Percentiles rank a stretch among this genome's conserved stretches.
Evolutionary conservation across 2,329 filamentous ascomycete species (phyloP).

Genomic region (Calonectria hawksworthii): DNA sequence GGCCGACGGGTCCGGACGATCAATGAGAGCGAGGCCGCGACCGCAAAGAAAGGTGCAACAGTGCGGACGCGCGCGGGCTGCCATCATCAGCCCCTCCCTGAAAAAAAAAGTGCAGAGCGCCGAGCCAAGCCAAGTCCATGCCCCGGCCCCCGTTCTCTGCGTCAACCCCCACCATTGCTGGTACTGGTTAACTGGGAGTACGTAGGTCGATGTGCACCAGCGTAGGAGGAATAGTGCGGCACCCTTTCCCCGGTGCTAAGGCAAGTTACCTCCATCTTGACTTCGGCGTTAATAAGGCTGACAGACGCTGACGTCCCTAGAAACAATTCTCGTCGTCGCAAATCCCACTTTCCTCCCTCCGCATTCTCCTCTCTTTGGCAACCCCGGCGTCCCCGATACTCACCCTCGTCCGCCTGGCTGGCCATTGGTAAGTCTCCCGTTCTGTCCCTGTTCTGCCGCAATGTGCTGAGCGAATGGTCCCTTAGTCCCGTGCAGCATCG

Average conservation of each 20-base stretch:
- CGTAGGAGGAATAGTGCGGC: constrained; percentile 15
- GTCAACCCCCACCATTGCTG: constrained; percentile 23
- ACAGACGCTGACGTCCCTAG: constrained; percentile 27
- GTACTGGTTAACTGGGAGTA: background rate
- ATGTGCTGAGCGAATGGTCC: constrained; percentile 18
- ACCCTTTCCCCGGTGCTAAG: constrained; percentile 14
- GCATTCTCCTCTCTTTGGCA: background rate
- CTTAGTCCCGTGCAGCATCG: constrained; percentile 11
- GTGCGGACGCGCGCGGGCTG: background rate
- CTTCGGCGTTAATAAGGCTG: constrained; percentile 31
- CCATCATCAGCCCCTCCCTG: background rate
- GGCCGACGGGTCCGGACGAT: constrained; percentile 28
- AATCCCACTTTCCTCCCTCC: constrained; percentile 19
- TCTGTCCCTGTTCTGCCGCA: background rate
- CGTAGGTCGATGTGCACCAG: background rate
- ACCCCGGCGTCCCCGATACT: constrained; percentile 24
- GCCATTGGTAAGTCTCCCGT: constrained; percentile 25
- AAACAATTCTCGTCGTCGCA: constrained; percentile 20
- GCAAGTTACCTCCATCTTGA: constrained; percentile 24
- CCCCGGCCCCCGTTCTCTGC: constrained; percentile 22
- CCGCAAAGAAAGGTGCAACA: background rate
- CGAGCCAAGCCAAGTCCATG: constrained; percentile 2
- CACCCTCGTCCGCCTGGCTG: constrained; percentile 1
- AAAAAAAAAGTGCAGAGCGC: constrained; percentile 2
- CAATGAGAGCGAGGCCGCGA: background rate